Percentiles rank a stretch among this genome's conserved stretches.
Evolutionary conservation across 1,284 basidiomycete genomes (phyloP).

Genomic region (Ganoderma sp.): DNA sequence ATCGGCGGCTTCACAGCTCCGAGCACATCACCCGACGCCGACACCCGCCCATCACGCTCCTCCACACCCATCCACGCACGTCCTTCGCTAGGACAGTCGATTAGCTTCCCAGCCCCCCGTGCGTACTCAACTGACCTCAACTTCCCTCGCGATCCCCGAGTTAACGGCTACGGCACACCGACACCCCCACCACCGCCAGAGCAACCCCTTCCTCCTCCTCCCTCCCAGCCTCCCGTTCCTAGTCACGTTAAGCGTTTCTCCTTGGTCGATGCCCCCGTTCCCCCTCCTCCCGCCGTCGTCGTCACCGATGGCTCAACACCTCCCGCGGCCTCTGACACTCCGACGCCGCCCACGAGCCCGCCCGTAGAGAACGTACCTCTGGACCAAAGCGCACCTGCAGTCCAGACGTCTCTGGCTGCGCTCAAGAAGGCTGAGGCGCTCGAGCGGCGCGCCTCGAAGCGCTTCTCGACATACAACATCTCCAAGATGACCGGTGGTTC

Average conservation of each 20-base stretch:
- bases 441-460: constrained; percentile 92
- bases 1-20: constrained; percentile 54
- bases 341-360: constrained; percentile 29
- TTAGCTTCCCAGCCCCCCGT: constrained; percentile 25
- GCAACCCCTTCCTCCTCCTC: constrained; percentile 25
- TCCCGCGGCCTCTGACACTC: constrained; percentile 34
- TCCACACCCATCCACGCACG: constrained; percentile 33
- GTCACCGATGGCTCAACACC: constrained; percentile 55
- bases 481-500: constrained; percentile 85
- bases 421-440: constrained; percentile 87
- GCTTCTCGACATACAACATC: constrained; percentile 96
- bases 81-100: constrained; percentile 20
- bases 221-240: constrained; percentile 53
- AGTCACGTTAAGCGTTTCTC: constrained; percentile 76
- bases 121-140: constrained; percentile 33
- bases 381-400: constrained; percentile 54
- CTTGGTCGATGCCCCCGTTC: constrained; percentile 68
- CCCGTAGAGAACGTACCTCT: constrained; percentile 21
- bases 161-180: constrained; percentile 28
- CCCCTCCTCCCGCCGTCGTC: constrained; percentile 46
- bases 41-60: constrained; percentile 24
- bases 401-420: constrained; percentile 86
- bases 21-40: constrained; percentile 17
- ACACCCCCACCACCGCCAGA: constrained; percentile 19
- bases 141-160: constrained; percentile 29